Conservation (phyloP, 2,329 filamentous ascomycete species). For the Ambrosiella xylebori region DNA sequence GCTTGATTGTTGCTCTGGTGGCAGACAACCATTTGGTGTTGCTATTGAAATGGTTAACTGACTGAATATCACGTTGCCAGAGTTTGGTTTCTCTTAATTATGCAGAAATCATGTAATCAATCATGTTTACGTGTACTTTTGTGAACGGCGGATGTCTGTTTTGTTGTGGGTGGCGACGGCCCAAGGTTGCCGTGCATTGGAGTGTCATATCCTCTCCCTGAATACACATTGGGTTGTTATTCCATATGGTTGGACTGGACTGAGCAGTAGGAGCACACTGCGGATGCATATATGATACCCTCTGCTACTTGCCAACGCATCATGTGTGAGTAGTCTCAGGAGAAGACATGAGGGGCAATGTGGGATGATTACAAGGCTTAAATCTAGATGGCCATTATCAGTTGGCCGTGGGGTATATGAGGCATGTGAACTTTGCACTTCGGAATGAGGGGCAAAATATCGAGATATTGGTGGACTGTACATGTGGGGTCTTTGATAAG, state of each 20-base stretch:
- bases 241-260: neutral
- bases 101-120: neutral
- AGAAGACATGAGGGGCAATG: neutral
- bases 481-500: too few species aligned
- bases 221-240: neutral
- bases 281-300: neutral
- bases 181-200: too few species aligned
- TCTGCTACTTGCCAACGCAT: slow-evolving; percentile 4
- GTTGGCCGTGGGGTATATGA: neutral
- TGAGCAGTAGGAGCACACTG: neutral
- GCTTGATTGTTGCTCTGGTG: neutral
- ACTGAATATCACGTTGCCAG: too few species aligned
- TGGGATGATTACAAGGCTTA: neutral
- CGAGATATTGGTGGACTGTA: too few species aligned
- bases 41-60: too few species aligned
- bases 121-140: neutral
- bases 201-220: too few species aligned
- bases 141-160: neutral
- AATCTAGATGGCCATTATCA: neutral
- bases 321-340: slow-evolving; percentile 6
- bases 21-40: neutral
- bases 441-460: too few species aligned
- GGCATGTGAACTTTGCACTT: too few species aligned
- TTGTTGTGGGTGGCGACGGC: too few species aligned
- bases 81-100: too few species aligned